phyloP scores from a whole-genome alignment of 306 rosid genomes.

The Fagus sylvatica region DNA sequence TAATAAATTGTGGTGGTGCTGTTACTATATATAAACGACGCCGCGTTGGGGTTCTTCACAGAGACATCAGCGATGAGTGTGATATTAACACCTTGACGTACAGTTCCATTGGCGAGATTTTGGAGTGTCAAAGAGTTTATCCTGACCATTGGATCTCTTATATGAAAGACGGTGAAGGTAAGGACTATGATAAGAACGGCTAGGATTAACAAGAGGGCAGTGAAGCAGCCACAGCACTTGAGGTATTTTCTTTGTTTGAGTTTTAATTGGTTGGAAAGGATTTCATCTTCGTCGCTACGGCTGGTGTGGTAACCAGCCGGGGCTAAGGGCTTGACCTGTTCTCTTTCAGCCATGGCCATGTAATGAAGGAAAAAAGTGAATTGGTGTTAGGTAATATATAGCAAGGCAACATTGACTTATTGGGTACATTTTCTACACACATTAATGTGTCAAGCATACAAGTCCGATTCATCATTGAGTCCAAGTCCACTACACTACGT shows the following conservation, averaged over 20 bases:
- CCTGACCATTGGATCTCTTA: conserved; percentile 28
- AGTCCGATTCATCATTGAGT: not conserved
- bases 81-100: not conserved
- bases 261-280: not conserved
- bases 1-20: conserved; percentile 27
- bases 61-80: conserved; percentile 34
- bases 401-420: too few species aligned
- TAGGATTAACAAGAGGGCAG: conserved; percentile 39
- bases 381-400: conserved; percentile 8
- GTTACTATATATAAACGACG: conserved; percentile 31
- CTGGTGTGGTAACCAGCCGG: conserved; percentile 7
- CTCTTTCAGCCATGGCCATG: conserved; percentile 26
- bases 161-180: conserved; percentile 46
- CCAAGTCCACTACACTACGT: not conserved
- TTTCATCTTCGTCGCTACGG: conserved; percentile 12
- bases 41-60: conserved; percentile 49
- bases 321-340: conserved; percentile 43
- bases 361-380: not conserved
- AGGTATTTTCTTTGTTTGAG: conserved; percentile 16
- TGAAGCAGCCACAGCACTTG: conserved; percentile 41
- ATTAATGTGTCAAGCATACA: too few species aligned
- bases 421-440: too few species aligned
- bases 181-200: conserved; percentile 41
- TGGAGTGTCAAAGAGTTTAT: conserved; percentile 18
- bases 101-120: not conserved